Base-by-base conservation (phyloP, 805 yeast species). In the Teunomyces panamensis region DNA sequence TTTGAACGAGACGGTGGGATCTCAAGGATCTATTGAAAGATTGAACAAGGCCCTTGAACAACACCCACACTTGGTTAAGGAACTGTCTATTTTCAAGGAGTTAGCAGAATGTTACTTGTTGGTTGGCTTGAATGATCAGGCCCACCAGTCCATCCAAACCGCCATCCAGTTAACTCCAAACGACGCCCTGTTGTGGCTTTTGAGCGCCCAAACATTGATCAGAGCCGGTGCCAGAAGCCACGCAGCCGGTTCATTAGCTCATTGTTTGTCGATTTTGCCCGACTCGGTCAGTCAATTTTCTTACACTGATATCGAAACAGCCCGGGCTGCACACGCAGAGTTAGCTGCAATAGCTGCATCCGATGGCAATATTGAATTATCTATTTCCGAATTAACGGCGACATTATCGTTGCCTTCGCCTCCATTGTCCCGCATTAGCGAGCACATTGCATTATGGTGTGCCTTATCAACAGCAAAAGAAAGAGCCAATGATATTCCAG, bases 331-430 rank as follows among this genome's bases (percentile, higher is more conserved):
- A 2, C 84, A 80, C 62, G 74, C 79, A 3, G 83, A 80, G 54
- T 63, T 82, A 42, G 85, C 84, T 0, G 76, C 78, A 4, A 65
- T 81, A n/a, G 78, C 80, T 2, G 73, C 78, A 1, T 69, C 75
- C 6, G 78, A 79, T 26, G 77, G 77, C 13, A 74, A 80, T 54
- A 65, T 74, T 33, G 81, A 79, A 46, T 55, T 65, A 42, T 77
- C 81, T n/a, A 70, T 74, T 8, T 60, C 69, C 7, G 85, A 82
- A 56, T 57, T 81, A 34, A 70, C 73, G 13, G 72, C 75, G 1
- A 79, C 84, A 1, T 60, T 80, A 42, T 65, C 78, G 26, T 62
- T 81, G 29, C 81, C 83, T 0, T 72, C 79, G 4, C 78, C 81
- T 9, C 69, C 77, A 9, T 66, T 71, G 26, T 64, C 72, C 0